phyloP scores from a whole-genome alignment of 2,329 filamentous ascomycete species.

The Aspergillus fumigatus region DNA sequence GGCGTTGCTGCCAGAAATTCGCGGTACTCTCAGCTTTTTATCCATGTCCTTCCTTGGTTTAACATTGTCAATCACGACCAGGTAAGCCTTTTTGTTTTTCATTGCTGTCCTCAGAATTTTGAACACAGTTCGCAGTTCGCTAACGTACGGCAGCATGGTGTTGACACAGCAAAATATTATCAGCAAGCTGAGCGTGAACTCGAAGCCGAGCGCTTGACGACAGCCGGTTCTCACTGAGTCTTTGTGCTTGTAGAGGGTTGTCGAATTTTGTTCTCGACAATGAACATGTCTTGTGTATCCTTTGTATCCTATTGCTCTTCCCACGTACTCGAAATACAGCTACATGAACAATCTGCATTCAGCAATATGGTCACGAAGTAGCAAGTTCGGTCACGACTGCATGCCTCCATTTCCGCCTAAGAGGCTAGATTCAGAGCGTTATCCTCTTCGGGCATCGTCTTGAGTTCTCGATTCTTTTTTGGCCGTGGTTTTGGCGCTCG shows the following conservation, averaged over 20 bases:
- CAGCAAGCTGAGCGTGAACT: slow-evolving; percentile 90
- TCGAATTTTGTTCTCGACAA: slow-evolving; percentile 8
- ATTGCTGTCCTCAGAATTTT: not conserved
- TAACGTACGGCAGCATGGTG: slow-evolving; percentile 64
- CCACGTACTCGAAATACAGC: slow-evolving; percentile 3
- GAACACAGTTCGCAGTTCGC: slow-evolving; percentile 7
- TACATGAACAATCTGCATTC: not conserved
- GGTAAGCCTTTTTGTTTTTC: slow-evolving; percentile 35
- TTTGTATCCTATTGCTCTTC: slow-evolving; percentile 21
- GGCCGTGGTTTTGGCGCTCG: slow-evolving; percentile 59
- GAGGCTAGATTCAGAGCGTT: slow-evolving; percentile 2
- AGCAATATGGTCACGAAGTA: not conserved
- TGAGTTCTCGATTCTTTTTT: slow-evolving; percentile 61
- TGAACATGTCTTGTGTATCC: slow-evolving; percentile 7
- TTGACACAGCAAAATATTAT: slow-evolving; percentile 98
- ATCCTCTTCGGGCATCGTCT: slow-evolving; percentile 50
- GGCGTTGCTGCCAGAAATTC: slow-evolving; percentile 90
- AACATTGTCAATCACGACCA: slow-evolving; percentile 95
- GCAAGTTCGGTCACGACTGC: not conserved
- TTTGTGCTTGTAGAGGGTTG: slow-evolving; percentile 5
- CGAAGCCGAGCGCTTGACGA: slow-evolving; percentile 63
- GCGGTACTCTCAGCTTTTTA: slow-evolving; percentile 79
- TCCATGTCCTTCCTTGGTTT: slow-evolving; percentile 88
- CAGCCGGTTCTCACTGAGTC: slow-evolving; percentile 22
- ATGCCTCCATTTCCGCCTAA: slow-evolving; percentile 1